Evolutionary conservation across 208 protist species (phyloP).

Genomic region (Porcisia deanei): DNA sequence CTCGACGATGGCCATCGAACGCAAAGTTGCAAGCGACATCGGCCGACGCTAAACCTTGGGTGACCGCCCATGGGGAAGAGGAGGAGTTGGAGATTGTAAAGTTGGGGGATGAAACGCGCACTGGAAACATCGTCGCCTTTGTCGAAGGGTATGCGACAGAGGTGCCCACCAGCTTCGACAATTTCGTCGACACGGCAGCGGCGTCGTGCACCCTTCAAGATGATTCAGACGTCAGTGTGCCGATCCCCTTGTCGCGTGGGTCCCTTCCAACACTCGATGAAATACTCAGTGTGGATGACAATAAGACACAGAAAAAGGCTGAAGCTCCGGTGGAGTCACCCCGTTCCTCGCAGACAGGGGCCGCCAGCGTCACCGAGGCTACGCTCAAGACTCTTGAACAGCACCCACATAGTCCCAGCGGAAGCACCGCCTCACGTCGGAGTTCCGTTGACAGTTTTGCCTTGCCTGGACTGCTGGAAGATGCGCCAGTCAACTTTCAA

Average conservation of each 20-base stretch:
- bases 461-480: conserved; percentile 9
- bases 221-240: not conserved
- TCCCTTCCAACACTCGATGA: conserved; percentile 22
- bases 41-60: not conserved
- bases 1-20: not conserved
- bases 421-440: not conserved
- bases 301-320: not conserved
- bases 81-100: conserved; percentile 38
- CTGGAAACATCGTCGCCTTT: conserved; percentile 48
- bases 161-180: conserved; percentile 51
- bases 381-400: not conserved
- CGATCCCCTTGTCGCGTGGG: not conserved
- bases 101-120: conserved; percentile 38
- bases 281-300: conserved; percentile 16
- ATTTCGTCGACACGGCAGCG: conserved; percentile 34
- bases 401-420: not conserved
- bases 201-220: too few species aligned
- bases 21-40: not conserved
- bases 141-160: conserved; percentile 34
- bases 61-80: not conserved
- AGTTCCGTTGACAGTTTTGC: conserved; percentile 1
- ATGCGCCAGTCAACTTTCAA: not conserved
- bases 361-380: not conserved
- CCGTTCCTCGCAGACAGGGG: not conserved
- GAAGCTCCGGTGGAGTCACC: too few species aligned